These are phyloP conservation scores for Nigrograna mackinnonii DNA, from an alignment of 2,329 filamentous ascomycete species.

Conservation along the genomic window DNA sequence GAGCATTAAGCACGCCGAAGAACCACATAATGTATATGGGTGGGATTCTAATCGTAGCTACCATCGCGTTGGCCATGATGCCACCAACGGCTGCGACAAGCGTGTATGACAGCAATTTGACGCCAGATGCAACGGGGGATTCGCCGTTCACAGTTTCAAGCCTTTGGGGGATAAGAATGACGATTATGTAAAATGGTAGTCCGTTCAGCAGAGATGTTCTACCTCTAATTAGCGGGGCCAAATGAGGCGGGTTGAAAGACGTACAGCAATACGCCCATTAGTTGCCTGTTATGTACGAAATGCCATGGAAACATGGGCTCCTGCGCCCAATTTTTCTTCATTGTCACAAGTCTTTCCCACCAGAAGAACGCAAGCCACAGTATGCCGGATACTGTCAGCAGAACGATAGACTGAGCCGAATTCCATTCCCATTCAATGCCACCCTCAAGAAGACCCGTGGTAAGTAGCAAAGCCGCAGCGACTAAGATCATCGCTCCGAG, in stretches of 20 bases:
- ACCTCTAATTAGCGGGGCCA: neutral
- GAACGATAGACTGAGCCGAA: neutral
- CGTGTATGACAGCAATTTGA: neutral
- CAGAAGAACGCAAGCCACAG: neutral
- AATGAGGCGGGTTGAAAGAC: neutral
- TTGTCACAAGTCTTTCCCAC: neutral
- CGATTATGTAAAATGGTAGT: neutral
- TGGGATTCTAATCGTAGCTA: neutral
- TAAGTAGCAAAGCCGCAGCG: no score
- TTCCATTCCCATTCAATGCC: neutral
- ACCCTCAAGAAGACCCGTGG: neutral
- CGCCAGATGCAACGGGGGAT: neutral
- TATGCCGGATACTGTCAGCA: neutral
- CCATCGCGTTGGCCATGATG: neutral
- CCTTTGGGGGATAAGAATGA: neutral
- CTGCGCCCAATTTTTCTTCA: neutral
- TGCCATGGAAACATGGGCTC: slow-evolving; percentile 1
- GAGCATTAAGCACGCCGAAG: neutral
- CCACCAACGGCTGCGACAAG: neutral
- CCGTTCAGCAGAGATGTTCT: neutral
- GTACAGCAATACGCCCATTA: neutral
- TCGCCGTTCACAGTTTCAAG: neutral
- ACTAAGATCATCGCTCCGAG: no score
- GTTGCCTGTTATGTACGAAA: neutral
- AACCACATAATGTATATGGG: neutral